phyloP scores from a whole-genome alignment of 495 filamentous ascomycete genomes.

The Penicillium argentinense region DNA sequence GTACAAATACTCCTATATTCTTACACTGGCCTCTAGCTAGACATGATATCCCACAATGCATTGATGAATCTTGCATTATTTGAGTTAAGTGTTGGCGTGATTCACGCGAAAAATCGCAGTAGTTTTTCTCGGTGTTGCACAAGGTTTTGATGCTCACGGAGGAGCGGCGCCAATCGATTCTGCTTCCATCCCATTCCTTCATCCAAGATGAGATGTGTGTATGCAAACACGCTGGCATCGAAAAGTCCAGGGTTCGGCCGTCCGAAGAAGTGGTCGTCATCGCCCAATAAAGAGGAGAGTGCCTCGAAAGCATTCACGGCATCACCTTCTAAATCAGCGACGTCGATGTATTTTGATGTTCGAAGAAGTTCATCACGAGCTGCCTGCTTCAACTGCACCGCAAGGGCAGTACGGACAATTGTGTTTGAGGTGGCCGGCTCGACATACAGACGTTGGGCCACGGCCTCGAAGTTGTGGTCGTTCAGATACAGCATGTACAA shows the following conservation, averaged over 20 bases:
- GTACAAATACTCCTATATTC: slow-evolving; percentile 20
- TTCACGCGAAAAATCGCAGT: slow-evolving; percentile 32
- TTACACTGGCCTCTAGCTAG: too few relatives aligned
- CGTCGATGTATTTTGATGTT: slow-evolving; percentile 58
- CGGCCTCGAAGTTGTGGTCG: slow-evolving; percentile 58
- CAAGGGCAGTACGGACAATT: slow-evolving; percentile 60
- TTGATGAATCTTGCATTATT: slow-evolving; percentile 16
- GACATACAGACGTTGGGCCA: slow-evolving; percentile 71
- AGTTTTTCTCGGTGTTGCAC: slow-evolving; percentile 56
- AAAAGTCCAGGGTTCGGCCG: slow-evolving; percentile 65
- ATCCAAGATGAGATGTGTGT: slow-evolving; percentile 78
- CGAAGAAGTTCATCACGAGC: slow-evolving; percentile 73
- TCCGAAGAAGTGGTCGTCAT: slow-evolving; percentile 67
- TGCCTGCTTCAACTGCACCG: slow-evolving; percentile 65
- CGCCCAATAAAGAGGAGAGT: slow-evolving; percentile 65
- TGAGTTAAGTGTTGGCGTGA: background rate
- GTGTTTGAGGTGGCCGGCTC: slow-evolving; percentile 57
- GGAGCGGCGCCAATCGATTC: slow-evolving; percentile 37
- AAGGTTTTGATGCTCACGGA: slow-evolving; percentile 48
- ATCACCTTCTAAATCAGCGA: slow-evolving; percentile 61
- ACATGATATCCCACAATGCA: slow-evolving; percentile 35
- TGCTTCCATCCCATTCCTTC: slow-evolving; percentile 58
- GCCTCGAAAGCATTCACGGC: slow-evolving; percentile 73
- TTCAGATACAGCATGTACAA: slow-evolving; percentile 79
- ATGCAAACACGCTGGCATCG: slow-evolving; percentile 87